These are phyloP conservation scores for Colletotrichum coccodes DNA, from an alignment of 2,329 filamentous ascomycete genomes.

Conservation along the genomic window DNA sequence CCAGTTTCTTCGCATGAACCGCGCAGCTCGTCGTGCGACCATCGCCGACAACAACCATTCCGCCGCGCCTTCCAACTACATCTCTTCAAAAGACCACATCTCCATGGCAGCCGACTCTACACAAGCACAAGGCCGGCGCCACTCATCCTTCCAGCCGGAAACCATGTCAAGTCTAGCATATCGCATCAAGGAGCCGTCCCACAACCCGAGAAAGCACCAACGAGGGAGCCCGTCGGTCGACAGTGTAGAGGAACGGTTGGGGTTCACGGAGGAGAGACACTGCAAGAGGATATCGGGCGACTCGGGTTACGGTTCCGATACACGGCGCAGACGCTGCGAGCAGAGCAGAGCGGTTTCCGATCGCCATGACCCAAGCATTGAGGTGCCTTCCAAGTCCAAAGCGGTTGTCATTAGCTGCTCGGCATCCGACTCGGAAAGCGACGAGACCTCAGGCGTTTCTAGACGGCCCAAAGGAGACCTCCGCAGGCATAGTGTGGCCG, in stretches of 20 bases:
- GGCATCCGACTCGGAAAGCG: background rate
- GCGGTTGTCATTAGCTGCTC: background rate
- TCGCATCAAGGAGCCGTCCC: background rate
- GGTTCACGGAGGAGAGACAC: background rate
- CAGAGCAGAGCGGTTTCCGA: background rate
- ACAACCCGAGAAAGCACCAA: conserved; percentile 5
- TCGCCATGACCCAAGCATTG: too few species aligned
- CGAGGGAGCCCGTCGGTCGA: conserved; percentile 6
- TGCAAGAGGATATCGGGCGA: conserved; percentile 14
- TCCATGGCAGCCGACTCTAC: background rate
- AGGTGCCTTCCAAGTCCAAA: background rate
- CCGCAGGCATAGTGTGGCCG: background rate
- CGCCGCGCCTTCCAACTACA: background rate
- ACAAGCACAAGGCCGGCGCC: background rate
- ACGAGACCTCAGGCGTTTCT: background rate
- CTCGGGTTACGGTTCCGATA: conserved; percentile 21
- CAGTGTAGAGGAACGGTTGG: background rate
- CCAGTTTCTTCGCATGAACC: conserved; percentile 16
- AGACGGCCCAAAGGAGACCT: background rate
- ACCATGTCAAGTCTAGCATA: background rate
- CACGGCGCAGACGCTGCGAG: background rate
- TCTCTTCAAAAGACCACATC: background rate
- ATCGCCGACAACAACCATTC: background rate
- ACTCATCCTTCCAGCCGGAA: background rate
- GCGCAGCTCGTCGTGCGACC: background rate